Conservation (phyloP, 139 green algal species). For the Chara braunii region DNA sequence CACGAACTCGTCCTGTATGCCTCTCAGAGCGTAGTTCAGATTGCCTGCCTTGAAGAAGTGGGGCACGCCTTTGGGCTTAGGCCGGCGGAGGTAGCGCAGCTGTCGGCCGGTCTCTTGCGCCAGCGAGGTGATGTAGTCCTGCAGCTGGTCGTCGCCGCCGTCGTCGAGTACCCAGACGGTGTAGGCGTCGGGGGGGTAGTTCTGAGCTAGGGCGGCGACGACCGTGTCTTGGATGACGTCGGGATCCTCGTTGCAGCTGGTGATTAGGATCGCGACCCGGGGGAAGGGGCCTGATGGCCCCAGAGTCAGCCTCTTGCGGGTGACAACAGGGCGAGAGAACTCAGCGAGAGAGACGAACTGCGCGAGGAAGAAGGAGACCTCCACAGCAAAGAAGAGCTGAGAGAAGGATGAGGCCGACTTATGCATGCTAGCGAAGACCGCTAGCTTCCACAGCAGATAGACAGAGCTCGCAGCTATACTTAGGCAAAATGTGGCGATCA, state of each 20-base stretch:
- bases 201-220: conserved; percentile 6
- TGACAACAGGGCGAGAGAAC: no score
- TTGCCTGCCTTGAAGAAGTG: conserved; percentile 40
- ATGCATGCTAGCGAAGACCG: no score
- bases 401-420: no score
- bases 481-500: no score
- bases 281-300: conserved; percentile 18
- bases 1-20: conserved; percentile 22
- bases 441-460: no score
- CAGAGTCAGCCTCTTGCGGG: no score
- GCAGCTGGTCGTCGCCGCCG: conserved; percentile 22
- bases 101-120: conserved; percentile 5
- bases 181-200: conserved; percentile 19
- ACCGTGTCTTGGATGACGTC: conserved; percentile 39
- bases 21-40: conserved; percentile 21
- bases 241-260: conserved; percentile 29
- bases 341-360: no score
- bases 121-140: no score
- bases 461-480: no score
- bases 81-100: conserved; percentile 24
- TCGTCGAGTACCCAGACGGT: conserved; percentile 36
- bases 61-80: conserved; percentile 33
- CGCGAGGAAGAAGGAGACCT: no score
- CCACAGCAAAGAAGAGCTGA: no score
- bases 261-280: conserved; percentile 21